phyloP scores from a whole-genome alignment of 306 rosid genomes.

The Trifolium subterraneum region DNA sequence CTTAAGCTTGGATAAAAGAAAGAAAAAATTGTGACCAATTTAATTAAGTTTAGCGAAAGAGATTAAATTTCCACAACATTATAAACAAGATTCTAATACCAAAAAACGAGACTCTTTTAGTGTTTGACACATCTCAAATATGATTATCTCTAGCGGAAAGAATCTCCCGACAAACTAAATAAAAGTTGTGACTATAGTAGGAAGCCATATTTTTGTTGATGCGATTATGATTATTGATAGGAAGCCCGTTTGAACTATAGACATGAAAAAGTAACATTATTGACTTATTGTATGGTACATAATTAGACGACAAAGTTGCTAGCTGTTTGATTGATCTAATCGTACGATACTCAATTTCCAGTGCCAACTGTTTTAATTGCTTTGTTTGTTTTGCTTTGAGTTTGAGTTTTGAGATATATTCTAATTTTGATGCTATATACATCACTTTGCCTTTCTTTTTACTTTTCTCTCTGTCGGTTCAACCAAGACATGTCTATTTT shows the following conservation, averaged over 20 bases:
- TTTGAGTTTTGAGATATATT: not conserved
- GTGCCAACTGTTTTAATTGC: not conserved
- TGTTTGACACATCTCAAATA: no score
- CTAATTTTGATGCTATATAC: not conserved
- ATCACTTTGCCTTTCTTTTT: not conserved
- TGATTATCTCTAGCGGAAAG: no score
- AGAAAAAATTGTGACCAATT: no score
- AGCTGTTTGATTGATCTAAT: conserved; percentile 25
- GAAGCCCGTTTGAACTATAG: not conserved
- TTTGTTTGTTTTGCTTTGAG: conserved; percentile 13
- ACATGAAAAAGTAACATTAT: not conserved
- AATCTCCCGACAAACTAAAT: no score
- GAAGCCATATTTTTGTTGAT: not conserved
- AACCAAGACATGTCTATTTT: not conserved
- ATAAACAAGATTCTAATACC: no score
- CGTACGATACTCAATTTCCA: not conserved
- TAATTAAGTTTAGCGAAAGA: no score
- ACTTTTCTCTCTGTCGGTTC: conserved; percentile 23
- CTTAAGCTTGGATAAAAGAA: no score
- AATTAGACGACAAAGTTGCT: conserved; percentile 28
- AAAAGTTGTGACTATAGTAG: not conserved
- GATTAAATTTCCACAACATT: no score
- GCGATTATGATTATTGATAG: not conserved
- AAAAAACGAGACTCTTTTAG: no score
- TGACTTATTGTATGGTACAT: not conserved